These are phyloP conservation scores for Euphorbia peplus DNA, from an alignment of 345 rosid genomes.

Conservation along the genomic window DNA sequence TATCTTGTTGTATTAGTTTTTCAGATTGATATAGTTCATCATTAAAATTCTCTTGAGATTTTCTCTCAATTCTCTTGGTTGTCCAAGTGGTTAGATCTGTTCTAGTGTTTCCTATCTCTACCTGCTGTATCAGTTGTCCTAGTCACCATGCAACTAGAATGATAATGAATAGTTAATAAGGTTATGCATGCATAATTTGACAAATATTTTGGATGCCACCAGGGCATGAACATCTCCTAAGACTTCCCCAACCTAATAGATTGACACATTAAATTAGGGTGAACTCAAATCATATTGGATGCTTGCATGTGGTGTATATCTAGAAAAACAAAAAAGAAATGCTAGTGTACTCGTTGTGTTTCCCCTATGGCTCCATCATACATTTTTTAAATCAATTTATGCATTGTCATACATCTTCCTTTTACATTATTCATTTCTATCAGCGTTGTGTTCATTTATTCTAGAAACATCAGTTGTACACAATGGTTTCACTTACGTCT, in stretches of 20 bases:
- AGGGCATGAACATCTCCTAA: not conserved
- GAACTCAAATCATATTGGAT: not conserved
- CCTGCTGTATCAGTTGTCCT: too few species aligned
- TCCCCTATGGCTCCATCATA: not conserved
- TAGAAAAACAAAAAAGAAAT: not conserved
- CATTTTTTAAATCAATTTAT: not conserved
- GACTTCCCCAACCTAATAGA: not conserved
- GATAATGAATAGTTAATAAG: too few species aligned
- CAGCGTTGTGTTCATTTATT: not conserved
- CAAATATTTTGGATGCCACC: not conserved
- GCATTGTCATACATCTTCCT: not conserved
- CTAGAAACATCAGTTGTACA: not conserved
- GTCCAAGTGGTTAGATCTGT: too few species aligned
- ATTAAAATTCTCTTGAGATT: too few species aligned
- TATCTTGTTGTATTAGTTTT: too few species aligned
- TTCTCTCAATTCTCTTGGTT: too few species aligned
- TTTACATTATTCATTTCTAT: slow-evolving; percentile 6
- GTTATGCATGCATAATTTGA: not conserved
- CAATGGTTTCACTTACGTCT: not conserved
- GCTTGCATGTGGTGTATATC: not conserved
- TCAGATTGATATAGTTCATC: too few species aligned
- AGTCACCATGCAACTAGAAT: not conserved
- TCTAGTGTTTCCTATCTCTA: too few species aligned
- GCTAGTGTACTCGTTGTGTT: not conserved
- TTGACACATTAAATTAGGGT: not conserved